Conservation (phyloP, 2,329 filamentous ascomycete species). For the Fusarium udum region DNA sequence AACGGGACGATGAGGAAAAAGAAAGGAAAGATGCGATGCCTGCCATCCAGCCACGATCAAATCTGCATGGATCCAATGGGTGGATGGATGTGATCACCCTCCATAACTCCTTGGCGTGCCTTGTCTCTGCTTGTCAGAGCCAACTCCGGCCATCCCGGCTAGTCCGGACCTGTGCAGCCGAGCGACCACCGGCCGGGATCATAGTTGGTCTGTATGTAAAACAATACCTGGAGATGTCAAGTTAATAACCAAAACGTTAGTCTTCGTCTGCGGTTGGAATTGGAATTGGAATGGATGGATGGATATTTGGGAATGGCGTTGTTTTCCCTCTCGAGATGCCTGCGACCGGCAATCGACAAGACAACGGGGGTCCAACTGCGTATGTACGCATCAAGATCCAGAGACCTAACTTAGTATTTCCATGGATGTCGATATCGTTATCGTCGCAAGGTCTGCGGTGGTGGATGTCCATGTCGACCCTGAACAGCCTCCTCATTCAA, state of each 20-base stretch:
- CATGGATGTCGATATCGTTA: not conserved
- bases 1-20: conserved; percentile 15
- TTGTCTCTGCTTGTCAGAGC: not conserved
- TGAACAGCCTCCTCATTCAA: not conserved
- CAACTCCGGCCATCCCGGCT: conserved; percentile 15
- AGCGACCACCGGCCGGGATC: conserved; percentile 27
- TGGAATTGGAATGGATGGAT: not conserved
- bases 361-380: conserved; percentile 17
- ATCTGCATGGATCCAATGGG: not conserved
- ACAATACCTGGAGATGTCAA: conserved; percentile 15
- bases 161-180: conserved; percentile 32
- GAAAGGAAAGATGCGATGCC: not conserved
- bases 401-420: not conserved
- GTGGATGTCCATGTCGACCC: conserved; percentile 14
- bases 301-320: conserved; percentile 22
- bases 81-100: not conserved
- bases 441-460: not conserved
- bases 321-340: conserved; percentile 20
- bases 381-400: not conserved
- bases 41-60: conserved; percentile 12
- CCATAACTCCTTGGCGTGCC: not conserved
- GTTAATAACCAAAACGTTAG: not conserved
- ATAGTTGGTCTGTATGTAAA: conserved; percentile 7
- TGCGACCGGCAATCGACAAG: conserved; percentile 23
- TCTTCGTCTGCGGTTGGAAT: conserved; percentile 8